Evolutionary conservation across 805 yeast species (phyloP), one percentile per base, ranked within the genome.

Genomic region (Maudiozyma pseudohumilis): DNA sequence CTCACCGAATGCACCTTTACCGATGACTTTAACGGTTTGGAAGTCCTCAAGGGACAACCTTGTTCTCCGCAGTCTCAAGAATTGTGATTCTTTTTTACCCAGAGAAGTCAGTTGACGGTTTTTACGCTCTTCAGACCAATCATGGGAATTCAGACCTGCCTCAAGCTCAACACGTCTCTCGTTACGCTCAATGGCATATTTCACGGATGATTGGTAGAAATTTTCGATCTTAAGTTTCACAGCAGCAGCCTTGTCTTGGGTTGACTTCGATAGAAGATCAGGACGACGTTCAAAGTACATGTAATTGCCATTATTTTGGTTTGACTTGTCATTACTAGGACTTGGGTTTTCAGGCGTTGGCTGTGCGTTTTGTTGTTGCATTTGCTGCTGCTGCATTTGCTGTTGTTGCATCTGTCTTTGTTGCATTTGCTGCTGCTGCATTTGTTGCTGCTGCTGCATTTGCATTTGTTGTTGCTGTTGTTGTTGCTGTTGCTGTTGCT

Each of bases 1-100:
- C 55, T 87, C 96, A 44, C 98, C 98, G 65, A 92, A 92, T 0
- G 98, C 96, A 45, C 98, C 98, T 59, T 92, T 92, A 35, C 98
- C 98, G 46, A 77, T 74, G 29, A 74, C 95, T 61, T 86, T 86
- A 38, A 87, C 94, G 1, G 96, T 87, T 41, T 69, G 74, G 62
- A 87, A 84, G 62, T 87, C 96, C 29, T 81, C 92, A 30, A 86
- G 65, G 1, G 86, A 72, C 38, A 87, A 66, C 53, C 87, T 74
- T 1, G 96, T 87, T 58, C 96, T 74, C 48, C 96, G 67, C 39
- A 87, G 69, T 44, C 96, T 72, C 53, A 88, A 65, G 49, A 83
- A 87, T 44, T 83, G 88, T 5, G 94, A 80, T 60, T 87, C 96
- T 49, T 85, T 86, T 54, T 78, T 80, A 27, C 97, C 96, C 45